Evolutionary conservation across 371 early-diverging fungal genomes (phyloP).

Genomic region (Syncephalastrum sp.): DNA sequence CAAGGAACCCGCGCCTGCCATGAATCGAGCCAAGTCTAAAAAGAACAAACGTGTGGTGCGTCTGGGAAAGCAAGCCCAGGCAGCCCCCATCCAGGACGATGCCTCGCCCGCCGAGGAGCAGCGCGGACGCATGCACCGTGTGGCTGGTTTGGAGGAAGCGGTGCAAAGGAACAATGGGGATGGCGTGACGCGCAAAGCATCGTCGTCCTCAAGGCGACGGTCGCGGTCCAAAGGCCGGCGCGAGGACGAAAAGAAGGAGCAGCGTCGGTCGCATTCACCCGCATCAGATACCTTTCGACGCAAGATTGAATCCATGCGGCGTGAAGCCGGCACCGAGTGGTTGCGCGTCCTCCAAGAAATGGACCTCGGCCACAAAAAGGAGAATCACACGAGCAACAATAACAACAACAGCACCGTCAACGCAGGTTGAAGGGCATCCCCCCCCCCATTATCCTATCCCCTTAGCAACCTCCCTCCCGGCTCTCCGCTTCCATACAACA

Average conservation of each 20-base stretch:
- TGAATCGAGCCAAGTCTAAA: slow-evolving; percentile 27
- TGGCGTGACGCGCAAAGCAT: slow-evolving; percentile 16
- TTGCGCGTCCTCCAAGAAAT: slow-evolving; percentile 61
- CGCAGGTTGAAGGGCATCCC: neutral
- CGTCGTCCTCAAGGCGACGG: slow-evolving; percentile 16
- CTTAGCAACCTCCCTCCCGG: too few relatives aligned
- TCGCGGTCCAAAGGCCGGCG: slow-evolving; percentile 26
- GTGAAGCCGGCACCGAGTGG: slow-evolving; percentile 66
- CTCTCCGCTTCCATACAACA: too few relatives aligned
- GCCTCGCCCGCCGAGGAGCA: slow-evolving; percentile 18
- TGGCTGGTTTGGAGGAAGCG: slow-evolving; percentile 42
- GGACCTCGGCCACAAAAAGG: slow-evolving; percentile 33
- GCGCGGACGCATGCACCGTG: slow-evolving; percentile 40
- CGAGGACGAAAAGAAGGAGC: slow-evolving; percentile 11
- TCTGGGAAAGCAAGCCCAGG: slow-evolving; percentile 20
- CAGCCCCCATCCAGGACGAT: slow-evolving; percentile 4
- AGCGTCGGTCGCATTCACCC: slow-evolving; percentile 19
- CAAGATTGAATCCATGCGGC: slow-evolving; percentile 60
- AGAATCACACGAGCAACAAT: slow-evolving; percentile 1
- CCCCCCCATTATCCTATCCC: too few relatives aligned
- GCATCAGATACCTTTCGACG: slow-evolving; percentile 37
- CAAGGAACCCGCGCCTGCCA: slow-evolving; percentile 1
- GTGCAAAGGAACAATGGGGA: slow-evolving; percentile 20
- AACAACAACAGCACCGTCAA: neutral
- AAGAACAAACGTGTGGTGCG: slow-evolving; percentile 36